A percentile compares a stretch with the other conserved stretches of the same genome.
Evolutionary conservation across 23 red algal species (phyloP).

Genomic region (Gracilaria domingensis): DNA sequence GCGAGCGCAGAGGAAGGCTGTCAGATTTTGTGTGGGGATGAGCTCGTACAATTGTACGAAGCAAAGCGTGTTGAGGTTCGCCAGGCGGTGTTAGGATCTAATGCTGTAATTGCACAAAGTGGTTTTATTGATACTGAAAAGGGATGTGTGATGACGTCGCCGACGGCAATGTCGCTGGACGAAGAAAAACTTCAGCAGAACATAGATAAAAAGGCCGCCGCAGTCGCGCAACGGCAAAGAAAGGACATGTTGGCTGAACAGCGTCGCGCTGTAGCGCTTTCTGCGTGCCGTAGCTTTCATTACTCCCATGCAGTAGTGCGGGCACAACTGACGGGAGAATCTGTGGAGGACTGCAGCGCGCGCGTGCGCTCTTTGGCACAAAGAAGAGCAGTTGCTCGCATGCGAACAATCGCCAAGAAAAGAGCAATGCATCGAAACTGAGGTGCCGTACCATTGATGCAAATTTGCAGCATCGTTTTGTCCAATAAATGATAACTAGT

Average conservation of each 20-base stretch:
- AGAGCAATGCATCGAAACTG: background rate
- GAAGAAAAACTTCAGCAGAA: too few relatives aligned
- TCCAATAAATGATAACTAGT: background rate
- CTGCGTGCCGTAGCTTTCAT: too few relatives aligned
- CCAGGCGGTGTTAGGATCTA: background rate
- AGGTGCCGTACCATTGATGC: background rate
- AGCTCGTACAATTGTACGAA: background rate
- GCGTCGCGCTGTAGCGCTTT: background rate
- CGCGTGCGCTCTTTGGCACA: too few relatives aligned
- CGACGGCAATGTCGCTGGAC: too few relatives aligned
- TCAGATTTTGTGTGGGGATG: background rate
- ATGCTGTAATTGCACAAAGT: background rate
- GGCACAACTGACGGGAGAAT: too few relatives aligned
- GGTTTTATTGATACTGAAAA: constrained; percentile 35
- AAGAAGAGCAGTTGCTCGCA: too few relatives aligned
- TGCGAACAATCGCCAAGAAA: too few relatives aligned
- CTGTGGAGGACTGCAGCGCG: too few relatives aligned
- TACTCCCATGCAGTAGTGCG: too few relatives aligned
- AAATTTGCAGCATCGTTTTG: background rate
- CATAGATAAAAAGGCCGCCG: too few relatives aligned
- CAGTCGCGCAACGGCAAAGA: background rate
- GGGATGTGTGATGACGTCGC: too few relatives aligned
- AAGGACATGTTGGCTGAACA: background rate
- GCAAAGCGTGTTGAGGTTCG: background rate
- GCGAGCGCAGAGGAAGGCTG: background rate